Evolutionary conservation across 2,329 filamentous ascomycete genomes (phyloP), one percentile per base, ranked within the genome.

Genomic region (Lomentospora prolificans): DNA sequence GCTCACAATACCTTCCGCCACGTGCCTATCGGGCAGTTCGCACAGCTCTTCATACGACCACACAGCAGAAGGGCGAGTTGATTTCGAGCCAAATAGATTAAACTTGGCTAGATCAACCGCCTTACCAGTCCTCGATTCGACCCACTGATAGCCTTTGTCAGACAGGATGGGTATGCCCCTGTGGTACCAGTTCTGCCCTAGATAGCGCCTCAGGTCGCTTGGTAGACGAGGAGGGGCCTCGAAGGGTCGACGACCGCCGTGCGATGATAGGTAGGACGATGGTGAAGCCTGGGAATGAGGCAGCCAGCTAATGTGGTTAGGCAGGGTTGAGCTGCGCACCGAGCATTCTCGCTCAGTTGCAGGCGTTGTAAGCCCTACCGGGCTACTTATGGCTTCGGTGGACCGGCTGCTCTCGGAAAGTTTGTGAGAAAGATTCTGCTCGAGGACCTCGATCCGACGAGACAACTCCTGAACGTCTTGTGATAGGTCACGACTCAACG

Each of bases 131-230:
- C 70, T 68, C 10, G 73, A 65, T 28, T 70, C 66, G 31, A 80
- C 73, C 75, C 75, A 79, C 60, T 73, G 62, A 53, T 70, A 70
- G 4, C 77, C 76, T 12, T 74, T 68, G 0, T 67, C 63, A 0
- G 77, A 75, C 41, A 80, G 69, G 41, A 77, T 71, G 0, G 77
- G 77, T 1, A 79, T 70, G 5, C 77, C 75, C 12, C 72, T 75
- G 51, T 72, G 68, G 6, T 72, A 65, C 60, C 71, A 77, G 30
- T 77, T 72, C 10, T 69, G 68, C 8, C 76, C 76, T 8, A 79
- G 63, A 56, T 75, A 69, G 50, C 70, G 67, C 0, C 76, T 75
- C 3, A 73, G 73, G 58, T 48, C 44, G 77, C 77, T 61, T 77
- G 72, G 3, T 78, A 65, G 17, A 70, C 69, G 8, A 71, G 69